Base-by-base conservation (phyloP, 768 basidiomycete genomes). In the Rhizopogon vinicolor region DNA sequence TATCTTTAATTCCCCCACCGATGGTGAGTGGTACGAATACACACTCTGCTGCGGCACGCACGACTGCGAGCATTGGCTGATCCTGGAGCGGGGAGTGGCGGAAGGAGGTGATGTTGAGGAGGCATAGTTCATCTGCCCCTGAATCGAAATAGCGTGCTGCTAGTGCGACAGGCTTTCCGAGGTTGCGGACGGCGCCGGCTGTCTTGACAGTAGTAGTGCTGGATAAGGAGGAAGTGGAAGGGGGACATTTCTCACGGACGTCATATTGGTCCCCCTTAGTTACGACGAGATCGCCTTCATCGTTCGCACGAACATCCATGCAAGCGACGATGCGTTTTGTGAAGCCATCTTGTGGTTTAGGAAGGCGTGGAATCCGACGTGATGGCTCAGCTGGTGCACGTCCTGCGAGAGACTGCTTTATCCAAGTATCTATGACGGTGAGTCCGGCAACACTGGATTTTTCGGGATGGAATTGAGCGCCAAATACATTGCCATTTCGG, bases 191-290 rank as follows among this genome's bases (percentile, higher is more conserved):
- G 0, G 83, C 82, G 28, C 91, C 90, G 7, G 83, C 86, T 1
- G 81, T 72, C 25, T 73, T 72, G 56, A 79, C 71, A 16, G 72
- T 58, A 50, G 42, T 65, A 9, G 64, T n/a, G 44, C 49, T 62
- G 7, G 19, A 40, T 41, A 52, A 43, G 1, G 61, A 14, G 18
- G 65, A 56, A 16, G 59, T 52, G 35, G 64, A 60, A n/a, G 67
- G 52, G 52, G 54, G 53, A 44, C 55, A 68, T 64, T 87, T 93
- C 72, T 98, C 95, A 52, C 95, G 91, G 16, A 98, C 95, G 68
- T 98, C 93, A 74, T 99, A 99, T 69, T 97, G 97, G 71, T 99
- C 97, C 55, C 97, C 97, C 75, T 99, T 99, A 42, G 97, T 99
- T 1, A 99, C 97, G 56, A 99, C 94, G 52, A 99, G 85, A 69